Base-by-base conservation (phyloP, 2,329 filamentous ascomycete species). In the Scolecobasidium constrictum region DNA sequence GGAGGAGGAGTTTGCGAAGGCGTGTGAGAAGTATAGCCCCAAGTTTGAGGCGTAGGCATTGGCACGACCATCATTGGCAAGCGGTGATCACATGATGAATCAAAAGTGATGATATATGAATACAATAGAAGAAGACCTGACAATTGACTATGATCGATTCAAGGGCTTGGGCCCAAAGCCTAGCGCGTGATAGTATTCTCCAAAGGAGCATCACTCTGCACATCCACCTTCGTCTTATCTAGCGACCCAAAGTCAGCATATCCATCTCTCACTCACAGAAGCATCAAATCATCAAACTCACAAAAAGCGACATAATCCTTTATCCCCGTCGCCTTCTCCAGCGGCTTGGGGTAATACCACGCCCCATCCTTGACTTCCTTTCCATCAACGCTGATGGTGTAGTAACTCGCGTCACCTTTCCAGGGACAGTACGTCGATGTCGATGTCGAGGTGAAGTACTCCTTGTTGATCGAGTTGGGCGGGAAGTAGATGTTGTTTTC, bases 1-100 rank as follows among this genome's bases (percentile, higher is more conserved):
- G 79, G 86, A 78, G 60, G 75, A 72, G n/a, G 65, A 87, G 45
- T 96, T 96, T 58, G 86, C 94, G 61, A 79, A 79, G 54, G 88
- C 88, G 11, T 85, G 84, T 16, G 71, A 77, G 19, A 96, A 94
- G 66, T 96, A 92, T 64, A 81, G 77, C 50, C 75, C 88, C 23
- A 94, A 90, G 69, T 86, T 86, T 48, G 72, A 79, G 47, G 71
- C 73, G 47, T 76, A 61, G 34, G 9, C 15, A 31, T 9, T 31
- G 26, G 26, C n/a, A n/a, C n/a, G n/a, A n/a, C n/a, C n/a, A n/a
- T n/a, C n/a, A n/a, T n/a, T n/a, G n/a, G n/a, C n/a, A n/a, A n/a
- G n/a, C n/a, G n/a, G n/a, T n/a, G n/a, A n/a, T n/a, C n/a, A n/a
- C n/a, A n/a, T n/a, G n/a, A n/a, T n/a, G n/a, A n/a, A n/a, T n/a